Evolutionary conservation across 169 alveolate species (phyloP), one percentile per base, ranked within the genome.

Genomic region (Eimeria sp.): DNA sequence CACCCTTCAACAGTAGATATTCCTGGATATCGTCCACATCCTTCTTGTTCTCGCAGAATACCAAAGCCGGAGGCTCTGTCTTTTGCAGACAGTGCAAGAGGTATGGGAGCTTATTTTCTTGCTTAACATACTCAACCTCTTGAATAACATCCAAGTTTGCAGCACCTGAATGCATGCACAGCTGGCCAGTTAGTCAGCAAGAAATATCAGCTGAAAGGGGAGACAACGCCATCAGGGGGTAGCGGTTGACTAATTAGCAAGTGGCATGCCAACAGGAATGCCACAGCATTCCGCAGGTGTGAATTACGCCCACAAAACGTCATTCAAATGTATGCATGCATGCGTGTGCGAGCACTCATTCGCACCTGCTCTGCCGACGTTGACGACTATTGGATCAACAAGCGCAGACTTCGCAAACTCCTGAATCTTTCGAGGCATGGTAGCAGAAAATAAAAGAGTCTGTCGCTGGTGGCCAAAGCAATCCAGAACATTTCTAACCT

Each of bases 391-490:
- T n/a, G 99, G 99, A 62, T 98, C 97, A 40, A 97, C 97, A 83
- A 99, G 98, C 43, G 99, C 98, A 23, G 99, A 97, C 95, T 97
- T 98, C n/a, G 99, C 99, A 94, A 99, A 99, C 88, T 99, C 99
- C 97, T 99, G 99, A 52, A 99, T 98, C 97, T 99, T 99, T 96
- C 98, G 98, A 33, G 99, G 99, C 99, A 99, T 98, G 40, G 99
- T 99, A 9, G 99, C 99, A 58, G 99, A 98, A 96, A 99, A 99
- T 74, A 99, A 97, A 91, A 99, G 97, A 40, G 99, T 99, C 97
- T 99, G 99, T 88, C 99, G 97, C 91, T 97, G 99, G 96, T 98
- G 99, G 49, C 98, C 96, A 95, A 99, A 98, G 96, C 98, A 98
- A 91, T 98, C 98, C 91, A 99, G 95, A 20, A 99, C 98, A 85